These are phyloP conservation scores for Calonectria hawksworthii DNA, from an alignment of 2,329 filamentous ascomycete species.

Conservation along the genomic window DNA sequence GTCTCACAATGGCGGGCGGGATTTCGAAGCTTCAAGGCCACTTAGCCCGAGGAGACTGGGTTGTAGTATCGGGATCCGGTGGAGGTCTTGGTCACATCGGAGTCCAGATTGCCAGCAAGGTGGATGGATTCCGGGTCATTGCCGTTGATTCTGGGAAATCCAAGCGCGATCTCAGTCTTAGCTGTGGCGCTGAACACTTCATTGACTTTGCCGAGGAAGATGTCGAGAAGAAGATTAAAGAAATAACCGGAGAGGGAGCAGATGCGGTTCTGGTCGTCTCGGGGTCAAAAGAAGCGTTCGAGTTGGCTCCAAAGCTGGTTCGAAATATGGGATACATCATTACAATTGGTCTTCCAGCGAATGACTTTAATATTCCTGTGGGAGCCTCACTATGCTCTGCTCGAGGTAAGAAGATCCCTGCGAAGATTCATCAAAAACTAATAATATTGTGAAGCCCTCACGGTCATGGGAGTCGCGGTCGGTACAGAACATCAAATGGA, in stretches of 20 bases:
- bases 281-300: constrained; percentile 43
- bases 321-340: constrained; percentile 45
- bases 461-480: constrained; percentile 32
- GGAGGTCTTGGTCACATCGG: constrained; percentile 52
- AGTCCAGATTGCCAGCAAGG: constrained; percentile 47
- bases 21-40: constrained; percentile 34
- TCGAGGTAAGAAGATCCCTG: constrained; percentile 16
- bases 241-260: constrained; percentile 45
- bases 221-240: constrained; percentile 38
- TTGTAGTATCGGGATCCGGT: constrained; percentile 49
- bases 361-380: constrained; percentile 46
- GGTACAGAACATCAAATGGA: constrained; percentile 40
- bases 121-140: constrained; percentile 42
- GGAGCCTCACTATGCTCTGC: constrained; percentile 42
- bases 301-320: constrained; percentile 38
- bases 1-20: constrained; percentile 50
- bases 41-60: constrained; percentile 42
- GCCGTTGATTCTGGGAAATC: constrained; percentile 46
- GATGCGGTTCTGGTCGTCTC: constrained; percentile 46
- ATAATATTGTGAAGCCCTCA: constrained; percentile 22
- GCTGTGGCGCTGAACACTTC: constrained; percentile 44
- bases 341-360: constrained; percentile 43
- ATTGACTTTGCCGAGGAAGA: constrained; percentile 45
- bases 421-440: not conserved
- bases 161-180: constrained; percentile 39